Conservation (phyloP, 2,329 filamentous ascomycete genomes). For the Alternaria brassicae region DNA sequence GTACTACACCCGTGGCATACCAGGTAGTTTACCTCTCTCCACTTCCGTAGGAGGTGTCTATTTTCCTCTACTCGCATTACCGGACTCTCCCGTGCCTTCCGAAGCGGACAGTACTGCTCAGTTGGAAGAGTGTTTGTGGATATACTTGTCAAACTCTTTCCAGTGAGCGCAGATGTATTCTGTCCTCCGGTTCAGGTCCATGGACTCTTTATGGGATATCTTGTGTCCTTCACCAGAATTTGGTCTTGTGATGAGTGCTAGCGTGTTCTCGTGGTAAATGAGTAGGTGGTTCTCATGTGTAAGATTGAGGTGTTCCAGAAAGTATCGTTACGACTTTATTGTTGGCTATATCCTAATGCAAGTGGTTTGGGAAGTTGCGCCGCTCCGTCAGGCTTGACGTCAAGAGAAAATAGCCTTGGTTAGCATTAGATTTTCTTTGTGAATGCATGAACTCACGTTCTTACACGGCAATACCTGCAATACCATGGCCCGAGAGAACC, state of each 20-base stretch:
- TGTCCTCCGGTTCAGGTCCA: background rate
- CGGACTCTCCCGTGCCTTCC: rapidly evolving
- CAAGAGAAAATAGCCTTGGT: background rate
- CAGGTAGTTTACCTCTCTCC: background rate
- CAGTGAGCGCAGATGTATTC: background rate
- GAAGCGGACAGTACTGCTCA: rapidly evolving
- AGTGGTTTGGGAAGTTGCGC: background rate
- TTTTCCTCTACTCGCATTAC: background rate
- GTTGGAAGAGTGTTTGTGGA: rapidly evolving
- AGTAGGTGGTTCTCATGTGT: background rate
- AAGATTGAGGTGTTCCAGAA: background rate
- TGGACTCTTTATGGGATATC: background rate
- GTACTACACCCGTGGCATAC: background rate
- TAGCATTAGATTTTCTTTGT: background rate
- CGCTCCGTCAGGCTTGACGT: background rate
- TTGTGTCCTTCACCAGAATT: background rate
- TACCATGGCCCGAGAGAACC: background rate
- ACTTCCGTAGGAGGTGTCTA: background rate
- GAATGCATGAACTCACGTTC: background rate
- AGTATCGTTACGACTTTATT: background rate
- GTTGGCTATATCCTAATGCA: background rate
- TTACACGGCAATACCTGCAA: background rate
- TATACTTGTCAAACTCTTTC: background rate
- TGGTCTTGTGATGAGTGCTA: background rate
- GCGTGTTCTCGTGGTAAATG: background rate